phyloP scores from a whole-genome alignment of 2,329 filamentous ascomycete genomes.

The Fusarium hainanense region DNA sequence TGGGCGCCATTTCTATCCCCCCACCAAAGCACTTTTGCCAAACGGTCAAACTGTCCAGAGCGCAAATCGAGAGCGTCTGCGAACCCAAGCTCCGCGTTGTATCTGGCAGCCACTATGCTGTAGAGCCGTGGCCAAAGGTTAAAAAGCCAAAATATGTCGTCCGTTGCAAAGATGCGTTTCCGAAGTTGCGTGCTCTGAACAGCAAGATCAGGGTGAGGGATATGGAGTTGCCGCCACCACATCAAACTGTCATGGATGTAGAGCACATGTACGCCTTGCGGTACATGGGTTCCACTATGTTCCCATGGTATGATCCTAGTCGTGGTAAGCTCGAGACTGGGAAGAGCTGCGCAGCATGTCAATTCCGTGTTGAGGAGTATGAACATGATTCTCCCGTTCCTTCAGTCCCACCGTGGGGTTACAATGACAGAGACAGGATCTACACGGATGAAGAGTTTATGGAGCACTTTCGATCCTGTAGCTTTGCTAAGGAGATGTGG shows the following conservation, averaged over 20 bases:
- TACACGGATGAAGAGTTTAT: slow-evolving; percentile 13
- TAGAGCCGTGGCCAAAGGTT: slow-evolving; percentile 11
- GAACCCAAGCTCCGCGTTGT: slow-evolving; percentile 5
- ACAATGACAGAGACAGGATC: slow-evolving; percentile 16
- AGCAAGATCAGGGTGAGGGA: background rate
- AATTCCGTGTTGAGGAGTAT: slow-evolving; percentile 15
- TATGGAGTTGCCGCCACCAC: background rate
- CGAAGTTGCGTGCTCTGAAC: background rate
- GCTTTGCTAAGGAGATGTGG: slow-evolving; percentile 11
- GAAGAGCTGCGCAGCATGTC: slow-evolving; percentile 25
- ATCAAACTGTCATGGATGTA: background rate
- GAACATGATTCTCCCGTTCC: accelerated
- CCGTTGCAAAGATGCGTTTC: background rate
- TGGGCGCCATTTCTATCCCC: slow-evolving; percentile 6
- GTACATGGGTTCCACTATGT: slow-evolving; percentile 13
- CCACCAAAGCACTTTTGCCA: background rate
- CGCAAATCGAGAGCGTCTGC: background rate
- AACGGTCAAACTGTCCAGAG: background rate
- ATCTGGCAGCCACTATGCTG: slow-evolving; percentile 15
- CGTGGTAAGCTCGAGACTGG: background rate
- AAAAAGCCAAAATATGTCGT: slow-evolving; percentile 14
- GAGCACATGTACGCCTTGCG: slow-evolving; percentile 1
- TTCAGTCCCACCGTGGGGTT: slow-evolving; percentile 2
- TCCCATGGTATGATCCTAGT: slow-evolving; percentile 11
- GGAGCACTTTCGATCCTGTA: slow-evolving; percentile 4